phyloP scores from a whole-genome alignment of 495 filamentous ascomycete species.

The Parathielavia hyrcaniae region DNA sequence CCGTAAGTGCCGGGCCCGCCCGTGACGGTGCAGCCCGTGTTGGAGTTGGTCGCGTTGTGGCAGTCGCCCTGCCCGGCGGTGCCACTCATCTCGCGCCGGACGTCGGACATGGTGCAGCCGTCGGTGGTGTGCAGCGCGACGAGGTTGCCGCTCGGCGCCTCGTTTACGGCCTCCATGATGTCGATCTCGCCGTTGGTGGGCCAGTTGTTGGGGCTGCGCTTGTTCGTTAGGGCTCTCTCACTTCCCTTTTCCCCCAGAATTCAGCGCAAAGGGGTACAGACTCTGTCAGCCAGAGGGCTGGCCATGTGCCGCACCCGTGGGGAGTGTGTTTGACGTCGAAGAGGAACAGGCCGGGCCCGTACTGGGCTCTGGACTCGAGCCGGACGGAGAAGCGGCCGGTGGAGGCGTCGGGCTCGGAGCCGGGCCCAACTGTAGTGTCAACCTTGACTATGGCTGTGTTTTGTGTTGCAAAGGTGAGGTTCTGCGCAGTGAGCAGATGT shows the following conservation, averaged over 20 bases:
- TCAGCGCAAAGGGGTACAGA: background rate
- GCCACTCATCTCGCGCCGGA: conserved; percentile 43
- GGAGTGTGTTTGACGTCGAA: conserved; percentile 57
- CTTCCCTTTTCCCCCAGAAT: too few relatives aligned
- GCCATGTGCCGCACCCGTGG: conserved; percentile 53
- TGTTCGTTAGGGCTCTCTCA: background rate
- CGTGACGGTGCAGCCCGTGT: conserved; percentile 51
- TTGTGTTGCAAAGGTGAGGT: conserved; percentile 49
- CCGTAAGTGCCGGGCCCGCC: conserved; percentile 44
- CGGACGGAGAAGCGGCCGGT: conserved; percentile 52
- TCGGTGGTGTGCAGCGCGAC: conserved; percentile 62
- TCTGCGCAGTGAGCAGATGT: conserved; percentile 37
- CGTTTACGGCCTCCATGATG: conserved; percentile 66
- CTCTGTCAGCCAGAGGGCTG: conserved; percentile 50
- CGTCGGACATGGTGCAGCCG: conserved; percentile 51
- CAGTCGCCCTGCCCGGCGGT: conserved; percentile 45
- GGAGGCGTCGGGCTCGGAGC: conserved; percentile 29
- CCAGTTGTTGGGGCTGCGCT: conserved; percentile 49
- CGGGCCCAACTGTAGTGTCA: conserved; percentile 38
- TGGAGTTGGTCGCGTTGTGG: conserved; percentile 45
- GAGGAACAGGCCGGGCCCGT: conserved; percentile 51
- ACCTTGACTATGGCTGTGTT: conserved; percentile 41
- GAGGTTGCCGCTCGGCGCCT: conserved; percentile 44
- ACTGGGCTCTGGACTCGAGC: conserved; percentile 48
- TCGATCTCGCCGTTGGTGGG: conserved; percentile 67